phyloP scores from a whole-genome alignment of 73 alveolate genomes.

The Durusdinium trenchii region DNA sequence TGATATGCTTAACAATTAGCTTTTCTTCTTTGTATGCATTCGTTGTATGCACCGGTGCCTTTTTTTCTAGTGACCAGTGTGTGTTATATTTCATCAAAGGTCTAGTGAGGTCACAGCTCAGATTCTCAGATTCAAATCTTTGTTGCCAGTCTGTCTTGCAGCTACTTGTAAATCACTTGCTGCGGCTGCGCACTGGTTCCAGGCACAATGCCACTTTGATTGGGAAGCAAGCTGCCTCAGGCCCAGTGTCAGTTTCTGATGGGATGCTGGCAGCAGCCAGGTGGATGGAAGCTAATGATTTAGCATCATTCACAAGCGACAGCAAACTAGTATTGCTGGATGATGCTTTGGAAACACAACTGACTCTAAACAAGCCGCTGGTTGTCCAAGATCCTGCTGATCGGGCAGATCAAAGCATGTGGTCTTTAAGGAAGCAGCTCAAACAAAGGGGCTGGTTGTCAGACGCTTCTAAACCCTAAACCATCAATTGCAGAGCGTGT shows the following conservation, averaged over 20 bases:
- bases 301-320: background rate
- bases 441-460: background rate
- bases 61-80: too few relatives aligned
- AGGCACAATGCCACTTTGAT: background rate
- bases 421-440: slow-evolving; percentile 4
- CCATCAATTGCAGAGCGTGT: background rate
- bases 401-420: background rate
- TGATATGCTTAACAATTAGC: background rate
- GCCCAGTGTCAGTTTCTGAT: background rate
- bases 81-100: too few relatives aligned
- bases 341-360: background rate
- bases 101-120: too few relatives aligned
- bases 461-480: background rate
- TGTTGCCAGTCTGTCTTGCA: too few relatives aligned
- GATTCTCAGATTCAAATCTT: too few relatives aligned
- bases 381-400: background rate
- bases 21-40: too few relatives aligned
- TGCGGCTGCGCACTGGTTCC: too few relatives aligned
- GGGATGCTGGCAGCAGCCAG: background rate
- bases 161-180: too few relatives aligned
- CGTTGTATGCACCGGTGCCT: too few relatives aligned
- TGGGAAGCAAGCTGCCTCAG: background rate
- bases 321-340: background rate
- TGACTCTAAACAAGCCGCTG: background rate
- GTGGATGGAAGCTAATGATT: background rate